phyloP scores from a whole-genome alignment of 176 grass and related monocot species.

The Phyllostachys edulis region DNA sequence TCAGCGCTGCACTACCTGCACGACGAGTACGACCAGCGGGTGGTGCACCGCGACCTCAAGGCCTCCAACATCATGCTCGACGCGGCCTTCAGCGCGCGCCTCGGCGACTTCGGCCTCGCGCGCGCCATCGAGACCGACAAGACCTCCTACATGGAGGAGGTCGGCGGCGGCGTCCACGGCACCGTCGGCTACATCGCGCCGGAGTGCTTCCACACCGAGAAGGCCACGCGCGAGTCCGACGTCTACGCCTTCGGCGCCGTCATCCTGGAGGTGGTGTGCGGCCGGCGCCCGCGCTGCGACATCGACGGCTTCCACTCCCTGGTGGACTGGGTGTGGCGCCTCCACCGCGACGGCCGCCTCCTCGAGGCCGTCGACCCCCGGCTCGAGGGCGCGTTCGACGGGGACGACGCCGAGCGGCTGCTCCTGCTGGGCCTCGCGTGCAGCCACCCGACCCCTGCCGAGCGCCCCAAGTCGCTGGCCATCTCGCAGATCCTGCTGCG shows the following conservation, averaged over 20 bases:
- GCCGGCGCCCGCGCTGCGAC: constrained; percentile 71
- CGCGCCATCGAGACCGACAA: constrained; percentile 80
- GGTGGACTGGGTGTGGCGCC: constrained; percentile 82
- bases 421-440: constrained; percentile 80
- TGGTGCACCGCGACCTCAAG: constrained; percentile 96
- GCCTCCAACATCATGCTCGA: constrained; percentile 95
- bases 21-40: constrained; percentile 87
- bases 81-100: constrained; percentile 73
- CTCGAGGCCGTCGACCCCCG: constrained; percentile 58
- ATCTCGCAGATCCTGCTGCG: constrained; percentile 61
- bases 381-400: constrained; percentile 39
- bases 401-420: constrained; percentile 53
- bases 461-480: constrained; percentile 59
- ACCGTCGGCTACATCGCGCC: constrained; percentile 90
- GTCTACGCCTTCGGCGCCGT: constrained; percentile 85
- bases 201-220: constrained; percentile 95
- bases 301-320: constrained; percentile 44
- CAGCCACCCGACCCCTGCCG: constrained; percentile 59
- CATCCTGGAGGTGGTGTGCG: constrained; percentile 73
- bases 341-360: constrained; percentile 63
- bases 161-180: constrained; percentile 60
- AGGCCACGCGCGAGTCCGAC: constrained; percentile 89
- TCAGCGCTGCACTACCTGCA: constrained; percentile 94
- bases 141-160: constrained; percentile 83
- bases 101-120: constrained; percentile 95